A percentile compares a stretch with the other conserved stretches of the same genome.
Conservation (phyloP, 2,329 filamentous ascomycete species). For the Periglandula ipomoeae region DNA sequence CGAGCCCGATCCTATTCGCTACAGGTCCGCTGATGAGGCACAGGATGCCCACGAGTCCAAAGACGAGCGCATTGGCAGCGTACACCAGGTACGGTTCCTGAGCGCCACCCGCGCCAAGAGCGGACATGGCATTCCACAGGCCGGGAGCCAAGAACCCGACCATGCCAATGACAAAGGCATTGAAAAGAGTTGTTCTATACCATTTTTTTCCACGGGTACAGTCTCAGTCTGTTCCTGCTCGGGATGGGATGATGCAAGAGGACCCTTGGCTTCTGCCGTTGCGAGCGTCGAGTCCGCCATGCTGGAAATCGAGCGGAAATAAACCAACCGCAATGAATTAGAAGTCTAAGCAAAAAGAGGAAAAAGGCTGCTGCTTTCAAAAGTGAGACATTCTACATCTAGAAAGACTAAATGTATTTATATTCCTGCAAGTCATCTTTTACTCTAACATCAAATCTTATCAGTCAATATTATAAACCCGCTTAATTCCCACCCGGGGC, state of each 20-base stretch:
- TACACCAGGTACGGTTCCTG: slow-evolving; percentile 18
- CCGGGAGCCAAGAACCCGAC: slow-evolving; percentile 42
- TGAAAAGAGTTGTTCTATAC: slow-evolving; percentile 48
- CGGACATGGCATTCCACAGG: slow-evolving; percentile 31
- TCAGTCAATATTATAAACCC: not conserved
- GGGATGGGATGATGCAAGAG: not conserved
- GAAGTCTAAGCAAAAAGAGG: too few relatives aligned
- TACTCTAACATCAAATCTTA: too few relatives aligned
- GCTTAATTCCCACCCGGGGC: too few relatives aligned
- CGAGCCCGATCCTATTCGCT: slow-evolving; percentile 38
- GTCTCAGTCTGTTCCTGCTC: not conserved
- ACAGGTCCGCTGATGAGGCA: slow-evolving; percentile 38
- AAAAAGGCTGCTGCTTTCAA: too few relatives aligned
- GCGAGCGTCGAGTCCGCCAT: not conserved
- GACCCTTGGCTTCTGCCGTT: not conserved
- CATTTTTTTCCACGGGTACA: not conserved
- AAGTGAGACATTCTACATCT: too few relatives aligned
- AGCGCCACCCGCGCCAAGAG: slow-evolving; percentile 1
- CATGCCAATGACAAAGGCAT: slow-evolving; percentile 41
- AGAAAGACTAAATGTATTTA: too few relatives aligned
- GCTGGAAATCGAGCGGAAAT: too few relatives aligned
- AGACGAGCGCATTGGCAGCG: slow-evolving; percentile 40
- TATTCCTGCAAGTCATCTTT: too few relatives aligned
- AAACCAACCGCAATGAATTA: too few relatives aligned
- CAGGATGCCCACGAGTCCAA: slow-evolving; percentile 34